These are phyloP conservation scores for Favolaschia claudopus DNA, from an alignment of 768 basidiomycete species.

Conservation along the genomic window DNA sequence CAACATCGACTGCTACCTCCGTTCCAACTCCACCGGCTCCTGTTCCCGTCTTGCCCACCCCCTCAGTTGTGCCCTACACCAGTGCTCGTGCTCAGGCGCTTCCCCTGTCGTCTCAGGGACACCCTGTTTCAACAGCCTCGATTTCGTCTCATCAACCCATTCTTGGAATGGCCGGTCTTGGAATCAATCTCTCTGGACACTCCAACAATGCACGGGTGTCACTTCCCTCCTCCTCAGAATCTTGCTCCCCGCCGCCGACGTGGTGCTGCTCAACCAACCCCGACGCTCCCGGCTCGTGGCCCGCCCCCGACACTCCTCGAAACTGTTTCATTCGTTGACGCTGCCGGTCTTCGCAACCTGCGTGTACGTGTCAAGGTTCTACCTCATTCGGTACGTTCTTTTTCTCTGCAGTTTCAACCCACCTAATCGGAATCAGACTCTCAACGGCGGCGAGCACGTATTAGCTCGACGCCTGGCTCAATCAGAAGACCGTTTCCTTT, in stretches of 20 bases:
- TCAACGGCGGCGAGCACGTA: neutral
- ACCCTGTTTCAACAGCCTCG: neutral
- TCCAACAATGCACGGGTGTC: slow-evolving; percentile 3
- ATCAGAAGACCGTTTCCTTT: neutral
- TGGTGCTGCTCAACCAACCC: neutral
- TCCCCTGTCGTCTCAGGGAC: neutral
- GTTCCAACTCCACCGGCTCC: neutral
- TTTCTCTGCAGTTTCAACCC: neutral
- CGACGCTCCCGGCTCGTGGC: neutral
- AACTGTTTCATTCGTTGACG: neutral
- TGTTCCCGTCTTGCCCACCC: neutral
- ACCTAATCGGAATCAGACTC: neutral
- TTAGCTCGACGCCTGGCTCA: neutral
- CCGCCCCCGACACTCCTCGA: slow-evolving; percentile 7
- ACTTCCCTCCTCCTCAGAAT: neutral
- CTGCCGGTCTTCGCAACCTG: neutral
- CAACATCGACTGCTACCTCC: neutral
- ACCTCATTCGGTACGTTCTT: neutral
- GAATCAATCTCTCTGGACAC: slow-evolving; percentile 2
- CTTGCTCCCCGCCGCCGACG: neutral
- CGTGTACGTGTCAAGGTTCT: neutral
- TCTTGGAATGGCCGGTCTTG: slow-evolving; percentile 1
- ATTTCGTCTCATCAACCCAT: neutral
- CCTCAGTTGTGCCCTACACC: slow-evolving; percentile 1
- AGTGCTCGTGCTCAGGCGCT: slow-evolving; percentile 5